Conservation (phyloP, 441 rosid species). For the Corymbia citriodora region DNA sequence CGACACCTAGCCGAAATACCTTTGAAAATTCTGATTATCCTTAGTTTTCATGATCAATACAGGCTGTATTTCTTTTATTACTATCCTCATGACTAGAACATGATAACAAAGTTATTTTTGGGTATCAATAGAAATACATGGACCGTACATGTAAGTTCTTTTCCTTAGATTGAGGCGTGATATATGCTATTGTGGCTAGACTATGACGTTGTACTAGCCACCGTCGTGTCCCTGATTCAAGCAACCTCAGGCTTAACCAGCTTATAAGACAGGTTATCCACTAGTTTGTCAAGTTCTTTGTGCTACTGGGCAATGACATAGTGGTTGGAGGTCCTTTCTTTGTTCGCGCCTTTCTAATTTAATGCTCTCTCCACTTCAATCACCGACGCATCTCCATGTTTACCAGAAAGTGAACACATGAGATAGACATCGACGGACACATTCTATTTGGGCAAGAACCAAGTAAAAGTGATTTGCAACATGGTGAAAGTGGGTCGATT, state of each 20-base stretch:
- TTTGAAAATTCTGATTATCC: too few relatives aligned
- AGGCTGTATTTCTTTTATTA: too few relatives aligned
- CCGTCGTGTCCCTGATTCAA: background rate
- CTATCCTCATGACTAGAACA: too few relatives aligned
- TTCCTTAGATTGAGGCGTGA: background rate
- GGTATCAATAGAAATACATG: background rate
- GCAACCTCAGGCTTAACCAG: background rate
- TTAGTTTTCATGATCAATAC: too few relatives aligned
- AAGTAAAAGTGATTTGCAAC: background rate
- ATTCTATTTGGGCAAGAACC: background rate
- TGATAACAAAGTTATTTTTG: too few relatives aligned
- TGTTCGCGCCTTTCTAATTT: background rate
- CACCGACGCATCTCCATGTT: background rate
- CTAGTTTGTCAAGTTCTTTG: background rate
- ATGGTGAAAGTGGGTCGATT: background rate
- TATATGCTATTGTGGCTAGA: background rate
- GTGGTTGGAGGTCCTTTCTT: background rate
- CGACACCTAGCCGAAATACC: too few relatives aligned
- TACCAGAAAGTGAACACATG: background rate
- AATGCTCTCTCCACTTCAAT: background rate
- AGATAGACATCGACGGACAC: background rate
- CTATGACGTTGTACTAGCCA: background rate
- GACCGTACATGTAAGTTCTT: background rate
- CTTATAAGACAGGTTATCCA: background rate
- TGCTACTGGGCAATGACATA: background rate